Evolutionary conservation across 306 rosid genomes (phyloP), one percentile per base, ranked within the genome.

Genomic region (Prunus dulcis): DNA sequence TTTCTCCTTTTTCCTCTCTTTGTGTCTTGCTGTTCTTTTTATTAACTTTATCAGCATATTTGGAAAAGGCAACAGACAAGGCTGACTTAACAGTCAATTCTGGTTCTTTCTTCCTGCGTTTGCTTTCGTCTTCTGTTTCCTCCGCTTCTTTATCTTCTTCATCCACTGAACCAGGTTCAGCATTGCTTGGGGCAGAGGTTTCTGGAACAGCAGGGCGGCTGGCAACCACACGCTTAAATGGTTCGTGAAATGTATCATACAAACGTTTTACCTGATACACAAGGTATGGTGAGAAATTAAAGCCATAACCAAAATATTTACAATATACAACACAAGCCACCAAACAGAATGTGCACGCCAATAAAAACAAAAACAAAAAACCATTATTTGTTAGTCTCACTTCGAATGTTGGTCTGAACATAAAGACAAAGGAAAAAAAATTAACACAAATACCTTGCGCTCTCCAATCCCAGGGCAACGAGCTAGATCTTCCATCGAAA

Each of bases 381-480:
- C 45, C 61, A 50, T 4, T 12, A 57, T 11, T 34, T 30, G 50
- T 38, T 64, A 13, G 47, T 20, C 32, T 53, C 23, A 20, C 65
- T 13, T 34, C 23, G 25, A 4, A 41, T 18, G 15, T 17, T 69
- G 45, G 27, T 69, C 61, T 10, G 30, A 80, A 45, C 71, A 60
- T 18, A 64, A 68, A 19, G 65, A 23, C 66, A 50, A 53, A 79
- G 18, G 69, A 47, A 46, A 58, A 64, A 60, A 45, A 64, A 68
- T 74, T 75, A 65, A 69, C 66, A 28, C 38, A 27, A 61, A 67
- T 85, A 95, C 97, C 97, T 95, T 95, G 76, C 97, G 93, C 85
- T 95, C 98, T 89, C 98, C 97, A 69, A 95, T 95, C 67, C 97
- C 98, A 73, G 98, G 98, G 80, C 98, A 95, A 64, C 98, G 97